Evolutionary conservation across 108 stramenopile species (phyloP).

Genomic region (Cylindrotheca fusiformis): DNA sequence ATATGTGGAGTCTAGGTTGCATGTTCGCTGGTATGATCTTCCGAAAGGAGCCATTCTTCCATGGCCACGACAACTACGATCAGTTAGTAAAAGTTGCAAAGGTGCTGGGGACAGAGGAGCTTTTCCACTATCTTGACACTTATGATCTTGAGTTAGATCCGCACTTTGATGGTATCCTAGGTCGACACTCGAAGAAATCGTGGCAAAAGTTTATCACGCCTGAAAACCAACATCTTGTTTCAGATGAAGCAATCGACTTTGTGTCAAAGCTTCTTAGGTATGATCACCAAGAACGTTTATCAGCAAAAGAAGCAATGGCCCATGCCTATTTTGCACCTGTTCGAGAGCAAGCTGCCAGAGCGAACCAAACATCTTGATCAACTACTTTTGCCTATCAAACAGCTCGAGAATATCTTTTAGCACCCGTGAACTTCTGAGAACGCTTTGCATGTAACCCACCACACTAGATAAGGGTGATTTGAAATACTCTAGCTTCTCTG

Average conservation of each 20-base stretch:
- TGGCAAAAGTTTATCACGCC: conserved; percentile 97
- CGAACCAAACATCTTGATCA: conserved; percentile 13
- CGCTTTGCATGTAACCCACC: too few relatives aligned
- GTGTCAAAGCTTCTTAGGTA: conserved; percentile 89
- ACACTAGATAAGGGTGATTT: too few relatives aligned
- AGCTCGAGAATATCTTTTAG: too few relatives aligned
- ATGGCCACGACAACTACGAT: conserved; percentile 99
- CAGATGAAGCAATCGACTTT: conserved; percentile 96
- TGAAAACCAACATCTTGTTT: conserved; percentile 97
- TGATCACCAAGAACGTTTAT: conserved; percentile 97
- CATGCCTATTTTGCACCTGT: conserved; percentile 98
- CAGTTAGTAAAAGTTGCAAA: conserved; percentile 98
- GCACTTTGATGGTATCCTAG: conserved; percentile 96
- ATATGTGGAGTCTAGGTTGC: conserved; percentile 99
- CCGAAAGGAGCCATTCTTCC: conserved; percentile 98
- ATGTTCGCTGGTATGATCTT: conserved; percentile 99
- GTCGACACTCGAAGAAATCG: conserved; percentile 94
- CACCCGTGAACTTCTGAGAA: too few relatives aligned
- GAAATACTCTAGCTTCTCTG: too few relatives aligned
- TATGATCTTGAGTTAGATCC: conserved; percentile 98
- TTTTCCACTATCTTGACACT: conserved; percentile 93
- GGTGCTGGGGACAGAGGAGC: conserved; percentile 97
- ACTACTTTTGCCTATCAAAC: too few relatives aligned
- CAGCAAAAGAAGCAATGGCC: conserved; percentile 97
- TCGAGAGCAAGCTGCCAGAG: conserved; percentile 75